phyloP scores from a whole-genome alignment of 495 filamentous ascomycete genomes.

The Hypoxylon crocopeplum region DNA sequence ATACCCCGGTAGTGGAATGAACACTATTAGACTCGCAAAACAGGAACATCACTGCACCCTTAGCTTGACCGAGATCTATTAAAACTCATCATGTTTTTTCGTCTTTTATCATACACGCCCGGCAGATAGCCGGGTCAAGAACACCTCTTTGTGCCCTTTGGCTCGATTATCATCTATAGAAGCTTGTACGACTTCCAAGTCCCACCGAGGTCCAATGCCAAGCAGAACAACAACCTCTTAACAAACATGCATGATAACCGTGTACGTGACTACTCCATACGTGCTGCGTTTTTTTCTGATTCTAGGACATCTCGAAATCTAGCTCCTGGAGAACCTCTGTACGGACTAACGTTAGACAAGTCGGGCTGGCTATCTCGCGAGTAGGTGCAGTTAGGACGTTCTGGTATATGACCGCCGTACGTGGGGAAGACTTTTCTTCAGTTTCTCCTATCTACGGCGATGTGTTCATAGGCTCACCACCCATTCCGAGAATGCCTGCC shows the following conservation, averaged over 20 bases:
- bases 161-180: conserved; percentile 21
- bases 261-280: conserved; percentile 23
- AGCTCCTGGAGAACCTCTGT: conserved; percentile 12
- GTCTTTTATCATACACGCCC: conserved; percentile 34
- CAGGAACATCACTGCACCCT: not conserved
- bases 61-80: conserved; percentile 33
- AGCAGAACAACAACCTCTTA: conserved; percentile 29
- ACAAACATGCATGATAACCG: conserved; percentile 27
- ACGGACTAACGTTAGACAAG: conserved; percentile 17
- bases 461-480: conserved; percentile 65
- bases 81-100: conserved; percentile 30
- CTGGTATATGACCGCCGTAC: conserved; percentile 33
- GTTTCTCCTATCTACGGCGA: conserved; percentile 58
- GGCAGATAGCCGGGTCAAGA: conserved; percentile 9
- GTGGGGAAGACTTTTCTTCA: conserved; percentile 34
- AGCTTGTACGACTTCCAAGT: conserved; percentile 20
- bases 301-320: conserved; percentile 24
- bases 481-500: conserved; percentile 46
- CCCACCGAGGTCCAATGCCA: conserved; percentile 13
- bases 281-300: conserved; percentile 3
- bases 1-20: not conserved
- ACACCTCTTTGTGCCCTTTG: not conserved
- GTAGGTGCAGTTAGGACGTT: conserved; percentile 35
- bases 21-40: not conserved
- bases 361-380: conserved; percentile 28